Base-by-base conservation (phyloP, 306 rosid species). In the Citrullus amarus region DNA sequence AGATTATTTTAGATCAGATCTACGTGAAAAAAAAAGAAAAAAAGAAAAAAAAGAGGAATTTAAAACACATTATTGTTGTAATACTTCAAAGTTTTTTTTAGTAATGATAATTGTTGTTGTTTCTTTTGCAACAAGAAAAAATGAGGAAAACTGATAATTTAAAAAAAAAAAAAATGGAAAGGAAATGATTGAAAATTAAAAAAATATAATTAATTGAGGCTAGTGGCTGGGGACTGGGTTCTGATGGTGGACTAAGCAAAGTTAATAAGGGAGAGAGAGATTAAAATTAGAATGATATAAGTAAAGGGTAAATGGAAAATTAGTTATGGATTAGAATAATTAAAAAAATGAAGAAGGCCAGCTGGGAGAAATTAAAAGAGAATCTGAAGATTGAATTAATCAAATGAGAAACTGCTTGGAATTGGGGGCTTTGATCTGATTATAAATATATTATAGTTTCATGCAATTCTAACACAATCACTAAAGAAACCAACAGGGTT, bases 301-400 rank as follows among this genome's bases (percentile, higher is more conserved):
- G 39, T 71, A 9, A 66, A 66, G 73, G 73, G 4, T 73, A 73
- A 28, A 46, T 48, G 22, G 22, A 2, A 25, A 68, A 68, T 66
- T 66, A 39, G 55, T 68, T 68, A 25, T 30, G 62, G 25, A 17
- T n/a, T 76, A 9, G n/a, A 56, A 10, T 56, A 56, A 10, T 38
- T 43, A 72, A 51, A 48, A 73, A 73, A 73, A 73, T 73, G 22
- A 13, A 25, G 79, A 58, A 18, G 13, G 79, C 79, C 79, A 76
- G 79, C 69, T 76, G 22, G 79, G 41, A 30, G 14, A 46, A 41
- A n/a, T 55, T 38, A 39, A 20, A 54, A 76, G 53, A 57, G 69
- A 39, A 76, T 57, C 56, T 57, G 15, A 58, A 39, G 69, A 25
- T 25, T 25, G 28, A 76, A 76, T 76, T 57, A 76, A 76, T 76